Base-by-base conservation (phyloP, 2,329 filamentous ascomycete species). In the Alternaria ethzedia region DNA sequence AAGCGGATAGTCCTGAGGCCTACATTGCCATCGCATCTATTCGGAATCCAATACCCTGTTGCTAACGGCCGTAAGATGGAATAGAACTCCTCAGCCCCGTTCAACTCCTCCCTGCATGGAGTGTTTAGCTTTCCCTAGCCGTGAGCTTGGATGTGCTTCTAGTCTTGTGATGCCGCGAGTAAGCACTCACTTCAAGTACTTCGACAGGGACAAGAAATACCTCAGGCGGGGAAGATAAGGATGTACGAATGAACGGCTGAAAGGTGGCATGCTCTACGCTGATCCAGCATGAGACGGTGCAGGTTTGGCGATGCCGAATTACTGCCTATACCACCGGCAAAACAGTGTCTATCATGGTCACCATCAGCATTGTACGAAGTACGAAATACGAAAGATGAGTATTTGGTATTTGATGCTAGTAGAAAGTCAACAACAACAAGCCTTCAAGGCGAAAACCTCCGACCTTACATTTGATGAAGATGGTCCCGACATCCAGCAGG, bases 381-480 rank as follows among this genome's bases (percentile, higher is more conserved):
- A 41, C n/a, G 36, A 17, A 17, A 11, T 41, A 17, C n/a, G n/a
- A 21, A 25, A 36, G 32, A n/a, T 41, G 13, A 36, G 32, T 32
- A 41, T 25, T 21, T 52, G 30, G 32, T 25, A 52, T 52, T 52
- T 36, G 28, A 52, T 52, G 28, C 49, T 52, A 52, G 49, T 52
- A 20, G 49, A 52, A 52, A 36, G 49, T 15, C 49, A 41, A 52
- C n/a, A 52, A 52, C 49, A 52, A 52, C 49, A 36, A 52, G 30
- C 49, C 49, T 13, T 52, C 43, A 41, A 52, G 49, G 49, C 49
- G 9, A 52, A n/a, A 41, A 23, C 17, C 11, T 32, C 28, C 30
- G 13, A 36, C 49, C 3, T 36, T 52, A 21, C 32, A 52, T 21
- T 52, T 52, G 49, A 25, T 25, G 21, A 52, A 52, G 12, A 23